Evolutionary conservation across 2,329 filamentous ascomycete genomes (phyloP).

Genomic region (Ceratocystis cubensis): DNA sequence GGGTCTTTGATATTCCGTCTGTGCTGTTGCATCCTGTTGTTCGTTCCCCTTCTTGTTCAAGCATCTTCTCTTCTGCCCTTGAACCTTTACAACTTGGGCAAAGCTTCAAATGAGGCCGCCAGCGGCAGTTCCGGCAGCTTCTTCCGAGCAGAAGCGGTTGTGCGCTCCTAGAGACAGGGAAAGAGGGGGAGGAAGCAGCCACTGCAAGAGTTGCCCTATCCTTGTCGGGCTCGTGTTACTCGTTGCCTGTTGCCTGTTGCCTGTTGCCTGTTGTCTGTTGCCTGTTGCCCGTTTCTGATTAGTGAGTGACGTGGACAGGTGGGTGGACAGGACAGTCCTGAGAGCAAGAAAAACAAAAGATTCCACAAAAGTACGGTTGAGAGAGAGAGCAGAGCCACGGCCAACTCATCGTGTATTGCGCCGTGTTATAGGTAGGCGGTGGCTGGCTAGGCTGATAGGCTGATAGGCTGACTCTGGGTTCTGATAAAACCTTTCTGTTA

Average conservation of each 20-base stretch:
- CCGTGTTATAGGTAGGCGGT: too few species aligned
- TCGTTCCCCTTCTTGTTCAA: not conserved
- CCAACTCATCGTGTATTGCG: not conserved
- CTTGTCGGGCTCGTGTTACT: not conserved
- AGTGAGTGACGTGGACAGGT: not conserved
- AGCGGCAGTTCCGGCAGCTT: not conserved
- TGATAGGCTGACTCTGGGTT: not conserved
- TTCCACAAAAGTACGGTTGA: not conserved
- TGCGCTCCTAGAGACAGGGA: not conserved
- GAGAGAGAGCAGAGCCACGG: not conserved
- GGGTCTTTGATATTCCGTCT: not conserved
- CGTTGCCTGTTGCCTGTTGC: not conserved
- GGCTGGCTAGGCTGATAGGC: not conserved
- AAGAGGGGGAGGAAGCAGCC: not conserved
- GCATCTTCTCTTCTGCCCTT: not conserved
- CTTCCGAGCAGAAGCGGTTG: not conserved
- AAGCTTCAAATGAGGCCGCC: constrained; percentile 1
- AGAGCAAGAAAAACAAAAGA: not conserved
- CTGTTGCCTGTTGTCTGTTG: too few species aligned
- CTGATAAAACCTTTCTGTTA: not conserved
- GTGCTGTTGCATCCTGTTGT: not conserved
- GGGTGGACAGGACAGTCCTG: not conserved
- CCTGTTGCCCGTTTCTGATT: too few species aligned
- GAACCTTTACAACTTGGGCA: not conserved
- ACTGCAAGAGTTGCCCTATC: not conserved